Conservation (phyloP, 2,329 filamentous ascomycete genomes). For the Colletotrichum sp. region DNA sequence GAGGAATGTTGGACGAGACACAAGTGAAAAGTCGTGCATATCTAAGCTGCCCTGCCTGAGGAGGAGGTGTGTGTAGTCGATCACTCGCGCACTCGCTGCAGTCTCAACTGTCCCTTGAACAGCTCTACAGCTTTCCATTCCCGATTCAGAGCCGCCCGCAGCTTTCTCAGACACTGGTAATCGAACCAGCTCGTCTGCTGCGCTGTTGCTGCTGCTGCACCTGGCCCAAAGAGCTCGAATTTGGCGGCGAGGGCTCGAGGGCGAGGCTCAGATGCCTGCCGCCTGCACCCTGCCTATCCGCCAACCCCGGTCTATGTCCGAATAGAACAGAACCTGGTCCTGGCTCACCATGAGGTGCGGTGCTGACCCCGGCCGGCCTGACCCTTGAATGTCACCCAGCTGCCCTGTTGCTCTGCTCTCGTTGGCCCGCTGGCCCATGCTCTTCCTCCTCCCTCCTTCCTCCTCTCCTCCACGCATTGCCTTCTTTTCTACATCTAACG, state of each 20-base stretch:
- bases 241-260: background rate
- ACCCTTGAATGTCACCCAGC: background rate
- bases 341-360: background rate
- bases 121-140: background rate
- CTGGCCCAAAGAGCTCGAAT: background rate
- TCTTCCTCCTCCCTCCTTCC: background rate
- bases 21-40: background rate
- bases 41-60: background rate
- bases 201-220: background rate
- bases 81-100: background rate
- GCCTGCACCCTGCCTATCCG: background rate
- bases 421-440: background rate
- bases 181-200: background rate
- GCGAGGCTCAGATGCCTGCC: background rate
- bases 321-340: background rate
- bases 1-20: background rate
- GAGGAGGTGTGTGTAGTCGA: background rate
- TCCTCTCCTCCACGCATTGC: background rate
- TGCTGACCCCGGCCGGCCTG: background rate
- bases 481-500: background rate
- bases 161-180: background rate
- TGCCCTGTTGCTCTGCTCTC: background rate
- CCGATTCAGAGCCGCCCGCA: slow-evolving; percentile 3
- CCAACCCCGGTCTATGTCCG: background rate
- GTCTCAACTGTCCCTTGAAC: background rate